phyloP scores from a whole-genome alignment of 306 rosid species.

The Pterocarpus macrocarpus region DNA sequence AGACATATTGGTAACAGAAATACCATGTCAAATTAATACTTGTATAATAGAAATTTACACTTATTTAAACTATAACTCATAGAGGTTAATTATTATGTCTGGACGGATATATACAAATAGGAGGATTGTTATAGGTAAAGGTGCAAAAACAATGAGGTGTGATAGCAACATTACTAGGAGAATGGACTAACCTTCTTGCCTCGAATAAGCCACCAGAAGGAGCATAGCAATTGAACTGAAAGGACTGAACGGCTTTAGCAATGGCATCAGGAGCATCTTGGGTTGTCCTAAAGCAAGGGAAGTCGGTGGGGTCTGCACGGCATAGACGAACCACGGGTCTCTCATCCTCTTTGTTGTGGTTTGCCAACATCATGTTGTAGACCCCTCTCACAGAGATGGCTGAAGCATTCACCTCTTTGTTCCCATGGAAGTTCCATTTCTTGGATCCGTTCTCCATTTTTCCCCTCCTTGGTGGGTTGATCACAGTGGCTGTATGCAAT shows the following conservation, averaged over 20 bases:
- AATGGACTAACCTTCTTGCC: slow-evolving; percentile 57
- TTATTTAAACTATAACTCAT: too few species aligned
- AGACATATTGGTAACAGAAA: too few species aligned
- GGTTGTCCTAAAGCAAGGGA: slow-evolving; percentile 48
- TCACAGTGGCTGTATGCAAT: not conserved
- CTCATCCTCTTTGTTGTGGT: slow-evolving; percentile 42
- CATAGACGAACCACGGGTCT: slow-evolving; percentile 52
- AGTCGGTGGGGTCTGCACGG: slow-evolving; percentile 68
- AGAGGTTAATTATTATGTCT: too few species aligned
- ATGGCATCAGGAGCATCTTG: slow-evolving; percentile 49
- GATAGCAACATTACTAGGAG: not conserved
- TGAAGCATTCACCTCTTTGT: slow-evolving; percentile 53
- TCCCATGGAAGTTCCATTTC: slow-evolving; percentile 67
- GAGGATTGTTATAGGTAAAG: too few species aligned
- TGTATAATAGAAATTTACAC: too few species aligned
- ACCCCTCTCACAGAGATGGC: slow-evolving; percentile 62
- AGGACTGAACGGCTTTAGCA: slow-evolving; percentile 53
- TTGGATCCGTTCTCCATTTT: slow-evolving; percentile 51
- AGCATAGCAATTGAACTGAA: slow-evolving; percentile 63
- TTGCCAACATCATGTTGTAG: slow-evolving; percentile 41
- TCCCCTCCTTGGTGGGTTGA: too few species aligned
- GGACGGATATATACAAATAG: too few species aligned
- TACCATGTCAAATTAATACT: too few species aligned
- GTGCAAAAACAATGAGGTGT: too few species aligned
- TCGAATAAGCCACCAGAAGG: slow-evolving; percentile 57